Conservation (phyloP, 805 yeast species). For the Lachancea sp. region DNA sequence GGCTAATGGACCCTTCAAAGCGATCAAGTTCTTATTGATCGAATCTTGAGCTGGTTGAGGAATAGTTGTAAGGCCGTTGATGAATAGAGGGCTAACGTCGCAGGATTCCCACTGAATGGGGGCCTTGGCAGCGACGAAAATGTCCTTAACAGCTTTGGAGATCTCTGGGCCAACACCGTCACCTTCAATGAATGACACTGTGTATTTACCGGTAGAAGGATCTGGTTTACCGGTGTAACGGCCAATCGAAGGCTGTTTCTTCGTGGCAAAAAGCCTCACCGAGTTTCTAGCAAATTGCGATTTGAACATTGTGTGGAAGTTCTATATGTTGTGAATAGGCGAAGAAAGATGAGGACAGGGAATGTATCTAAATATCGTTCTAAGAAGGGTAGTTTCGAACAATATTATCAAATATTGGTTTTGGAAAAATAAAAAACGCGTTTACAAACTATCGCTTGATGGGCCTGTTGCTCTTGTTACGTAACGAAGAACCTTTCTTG, state of each 20-base stretch:
- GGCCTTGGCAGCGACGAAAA: slow-evolving; percentile 87
- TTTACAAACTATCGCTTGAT: too few relatives aligned
- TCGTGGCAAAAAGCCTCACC: slow-evolving; percentile 22
- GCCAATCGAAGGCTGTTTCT: slow-evolving; percentile 31
- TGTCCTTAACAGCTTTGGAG: slow-evolving; percentile 87
- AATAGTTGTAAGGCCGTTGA: slow-evolving; percentile 88
- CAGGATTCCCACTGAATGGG: slow-evolving; percentile 97
- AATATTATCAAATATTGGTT: too few relatives aligned
- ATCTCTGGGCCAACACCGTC: slow-evolving; percentile 98
- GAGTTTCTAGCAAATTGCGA: slow-evolving; percentile 19
- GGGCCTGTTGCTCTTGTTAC: too few relatives aligned
- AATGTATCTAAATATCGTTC: not conserved
- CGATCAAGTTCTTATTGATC: slow-evolving; percentile 87
- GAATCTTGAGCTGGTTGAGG: slow-evolving; percentile 90
- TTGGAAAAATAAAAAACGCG: too few relatives aligned
- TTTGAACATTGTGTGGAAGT: slow-evolving; percentile 16
- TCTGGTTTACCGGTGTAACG: slow-evolving; percentile 31
- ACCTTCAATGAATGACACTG: slow-evolving; percentile 95
- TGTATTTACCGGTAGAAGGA: slow-evolving; percentile 70
- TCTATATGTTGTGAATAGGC: not conserved
- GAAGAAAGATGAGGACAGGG: not conserved
- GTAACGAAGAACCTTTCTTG: too few relatives aligned
- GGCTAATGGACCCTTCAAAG: slow-evolving; percentile 96
- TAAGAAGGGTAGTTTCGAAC: too few relatives aligned
- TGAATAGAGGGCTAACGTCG: slow-evolving; percentile 88